A percentile compares a stretch with the other conserved stretches of the same genome.
phyloP scores from a whole-genome alignment of 1,284 basidiomycete genomes.

The Coriolopsis trogii region DNA sequence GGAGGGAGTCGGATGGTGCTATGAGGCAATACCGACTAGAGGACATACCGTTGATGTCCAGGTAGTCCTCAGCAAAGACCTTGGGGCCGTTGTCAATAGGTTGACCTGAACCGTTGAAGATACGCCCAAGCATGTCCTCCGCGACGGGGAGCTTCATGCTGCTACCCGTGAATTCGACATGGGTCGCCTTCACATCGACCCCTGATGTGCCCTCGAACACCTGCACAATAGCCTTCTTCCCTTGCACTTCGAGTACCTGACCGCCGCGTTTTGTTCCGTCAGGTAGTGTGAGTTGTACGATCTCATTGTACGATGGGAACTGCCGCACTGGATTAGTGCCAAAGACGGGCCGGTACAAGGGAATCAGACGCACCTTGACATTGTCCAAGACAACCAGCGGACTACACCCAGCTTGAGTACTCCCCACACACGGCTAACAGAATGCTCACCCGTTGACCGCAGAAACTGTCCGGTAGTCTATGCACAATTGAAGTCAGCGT shows the following conservation, averaged over 20 bases:
- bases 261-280: slow-evolving; percentile 96
- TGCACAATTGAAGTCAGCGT: too few species aligned
- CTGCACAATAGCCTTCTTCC: slow-evolving; percentile 99
- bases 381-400: slow-evolving; percentile 97
- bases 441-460: slow-evolving; percentile 89
- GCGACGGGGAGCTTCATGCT: slow-evolving; percentile 99
- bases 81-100: slow-evolving; percentile 99
- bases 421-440: slow-evolving; percentile 6
- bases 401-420: slow-evolving; percentile 43
- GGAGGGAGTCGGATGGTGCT: slow-evolving; percentile 17
- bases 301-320: slow-evolving; percentile 99
- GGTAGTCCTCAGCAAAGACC: slow-evolving; percentile 98
- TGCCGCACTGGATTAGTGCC: slow-evolving; percentile 34
- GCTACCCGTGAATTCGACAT: slow-evolving; percentile 97
- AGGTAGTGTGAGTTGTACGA: slow-evolving; percentile 94
- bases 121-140: slow-evolving; percentile 99
- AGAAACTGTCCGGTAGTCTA: slow-evolving; percentile 95
- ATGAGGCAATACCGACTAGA: slow-evolving; percentile 3
- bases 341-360: neutral
- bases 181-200: slow-evolving; percentile 96
- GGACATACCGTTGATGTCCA: slow-evolving; percentile 94
- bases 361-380: slow-evolving; percentile 76
- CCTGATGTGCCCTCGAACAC: slow-evolving; percentile 99
- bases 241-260: slow-evolving; percentile 97
- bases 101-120: slow-evolving; percentile 98